Evolutionary conservation across 108 stramenopile genomes (phyloP), one percentile per base, ranked within the genome.

Genomic region (Chaetoceros tenuissimus): DNA sequence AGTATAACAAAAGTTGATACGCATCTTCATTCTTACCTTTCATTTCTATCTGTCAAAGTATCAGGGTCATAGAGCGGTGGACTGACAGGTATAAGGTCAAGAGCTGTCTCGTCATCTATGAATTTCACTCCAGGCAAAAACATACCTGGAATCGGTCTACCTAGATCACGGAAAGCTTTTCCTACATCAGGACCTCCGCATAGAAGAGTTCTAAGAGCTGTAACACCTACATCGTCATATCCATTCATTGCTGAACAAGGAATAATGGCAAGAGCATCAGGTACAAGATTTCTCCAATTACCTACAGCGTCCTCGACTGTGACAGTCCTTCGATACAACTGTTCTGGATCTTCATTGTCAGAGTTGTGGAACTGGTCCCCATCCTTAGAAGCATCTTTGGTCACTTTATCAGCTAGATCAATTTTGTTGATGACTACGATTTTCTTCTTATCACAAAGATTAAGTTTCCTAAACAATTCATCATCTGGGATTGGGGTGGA

Each of bases 381-480:
- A 51, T 48, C 58, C 16, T 20, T 24, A 23, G 66, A 69, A 16
- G 59, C 73, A 10, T 66, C 50, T 1, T 26, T 28, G 23, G 55
- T 66, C 16, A 62, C 63, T 34, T 68, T 59, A 1, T 62, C 64
- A 0, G 74, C 75, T 53, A 90, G 57, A 73, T 95, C 94, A 29
- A 95, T 71, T 59, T 95, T 95, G 67, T 95, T 95, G 34, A 95
- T 72, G 25, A 67, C 82, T 0, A 95, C 94, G 56, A 95, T 73
- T n/a, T 83, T 55, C 0, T 85, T 87, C 53, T 70, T 76, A 21
- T 53, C 28, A 46, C 62, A 73, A 22, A 48, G 20, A 27, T 71
- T 57, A 5, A 89, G 59, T 48, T 72, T 81, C 20, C 45, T 27
- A 46, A 87, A 80, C 46, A 89, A 51, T 16, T 78, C 68, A 46